Conservation (phyloP, 1,139 yeast genomes). For the Debaryomyces coudertii region DNA sequence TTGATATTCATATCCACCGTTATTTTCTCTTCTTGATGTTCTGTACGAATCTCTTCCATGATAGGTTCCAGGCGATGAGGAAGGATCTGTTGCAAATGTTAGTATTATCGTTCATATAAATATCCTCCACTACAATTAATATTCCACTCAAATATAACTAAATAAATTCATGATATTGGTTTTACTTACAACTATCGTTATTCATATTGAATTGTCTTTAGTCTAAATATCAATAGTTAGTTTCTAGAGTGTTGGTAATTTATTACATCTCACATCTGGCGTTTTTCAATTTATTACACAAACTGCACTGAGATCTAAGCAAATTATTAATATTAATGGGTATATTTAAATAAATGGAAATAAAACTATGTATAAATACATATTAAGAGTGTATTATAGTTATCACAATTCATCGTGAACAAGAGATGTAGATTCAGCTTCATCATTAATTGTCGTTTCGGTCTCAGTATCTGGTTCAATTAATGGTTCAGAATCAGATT, state of each 20-base stretch:
- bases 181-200: constrained; percentile 5
- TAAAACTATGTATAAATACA: background rate
- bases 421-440: background rate
- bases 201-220: constrained; percentile 1
- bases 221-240: background rate
- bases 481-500: constrained; percentile 1
- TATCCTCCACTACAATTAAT: background rate
- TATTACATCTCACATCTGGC: constrained; percentile 1
- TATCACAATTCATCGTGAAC: constrained; percentile 8
- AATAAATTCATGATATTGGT: background rate
- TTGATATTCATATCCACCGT: constrained; percentile 7
- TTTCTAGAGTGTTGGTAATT: constrained; percentile 1
- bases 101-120: background rate
- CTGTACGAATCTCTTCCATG: constrained; percentile 4
- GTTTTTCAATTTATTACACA: constrained; percentile 5
- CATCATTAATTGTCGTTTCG: background rate
- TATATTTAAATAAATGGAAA: background rate
- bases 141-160: background rate
- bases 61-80: constrained; percentile 5
- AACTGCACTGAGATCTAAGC: background rate
- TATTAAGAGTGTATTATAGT: background rate
- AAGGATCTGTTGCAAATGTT: constrained; percentile 8
- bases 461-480: background rate
- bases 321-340: constrained; percentile 4
- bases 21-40: constrained; percentile 1